Percentiles rank a stretch among this genome's conserved stretches.
phyloP scores from a whole-genome alignment of 73 alveolate species.

The Durusdinium trenchii region DNA sequence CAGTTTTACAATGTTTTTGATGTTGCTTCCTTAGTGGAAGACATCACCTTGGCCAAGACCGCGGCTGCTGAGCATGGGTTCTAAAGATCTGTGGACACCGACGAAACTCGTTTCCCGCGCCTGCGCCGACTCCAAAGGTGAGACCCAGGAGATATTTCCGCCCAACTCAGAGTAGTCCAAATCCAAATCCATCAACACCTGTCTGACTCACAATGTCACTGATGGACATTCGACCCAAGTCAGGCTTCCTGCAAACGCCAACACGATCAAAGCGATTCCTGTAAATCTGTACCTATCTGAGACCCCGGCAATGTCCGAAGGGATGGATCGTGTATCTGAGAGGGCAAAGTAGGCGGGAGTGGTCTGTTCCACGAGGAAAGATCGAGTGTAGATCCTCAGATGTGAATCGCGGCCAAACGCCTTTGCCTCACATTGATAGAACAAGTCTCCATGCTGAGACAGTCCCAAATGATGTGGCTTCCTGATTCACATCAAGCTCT shows the following conservation, averaged over 20 bases:
- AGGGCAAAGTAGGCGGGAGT: slow-evolving; percentile 64
- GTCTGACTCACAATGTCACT: no score
- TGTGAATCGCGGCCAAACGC: background rate
- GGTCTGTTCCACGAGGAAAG: slow-evolving; percentile 79
- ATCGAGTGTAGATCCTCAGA: slow-evolving; percentile 77
- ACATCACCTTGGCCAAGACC: no score
- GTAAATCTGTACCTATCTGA: background rate
- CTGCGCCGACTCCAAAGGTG: slow-evolving; percentile 37
- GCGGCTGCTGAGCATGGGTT: no score
- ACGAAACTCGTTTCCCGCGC: background rate
- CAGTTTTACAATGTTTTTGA: no score
- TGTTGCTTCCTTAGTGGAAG: no score
- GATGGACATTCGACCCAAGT: no score
- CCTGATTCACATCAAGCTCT: no score
- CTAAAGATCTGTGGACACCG: no score
- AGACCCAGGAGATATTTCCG: slow-evolving; percentile 57
- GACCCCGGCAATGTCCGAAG: slow-evolving; percentile 7
- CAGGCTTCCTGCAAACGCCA: no score
- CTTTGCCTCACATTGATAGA: background rate
- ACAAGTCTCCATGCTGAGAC: background rate
- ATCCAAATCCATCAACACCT: slow-evolving; percentile 59
- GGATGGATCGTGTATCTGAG: slow-evolving; percentile 71
- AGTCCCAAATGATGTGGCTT: no score
- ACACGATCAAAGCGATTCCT: background rate
- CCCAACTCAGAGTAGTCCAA: slow-evolving; percentile 65